These are phyloP conservation scores for Cystofilobasidium bisporidii DNA, from an alignment of 768 basidiomycete species.

Conservation along the genomic window DNA sequence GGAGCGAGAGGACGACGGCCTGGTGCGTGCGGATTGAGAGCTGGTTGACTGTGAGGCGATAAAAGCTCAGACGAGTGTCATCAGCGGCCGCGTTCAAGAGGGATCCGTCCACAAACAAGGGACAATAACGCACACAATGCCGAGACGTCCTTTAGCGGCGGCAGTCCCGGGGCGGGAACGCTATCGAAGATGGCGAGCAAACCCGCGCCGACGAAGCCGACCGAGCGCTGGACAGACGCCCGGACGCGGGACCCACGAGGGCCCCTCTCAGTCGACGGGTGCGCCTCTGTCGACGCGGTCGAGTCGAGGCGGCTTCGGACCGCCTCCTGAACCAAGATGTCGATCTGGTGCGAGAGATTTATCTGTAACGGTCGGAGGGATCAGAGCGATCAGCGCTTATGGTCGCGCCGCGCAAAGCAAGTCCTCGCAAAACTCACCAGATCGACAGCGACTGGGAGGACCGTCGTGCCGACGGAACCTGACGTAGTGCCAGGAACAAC, in stretches of 20 bases:
- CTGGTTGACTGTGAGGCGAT: not conserved
- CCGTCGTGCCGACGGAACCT: conserved; percentile 10
- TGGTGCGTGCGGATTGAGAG: not conserved
- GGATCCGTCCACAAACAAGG: conserved; percentile 29
- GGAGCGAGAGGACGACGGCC: not conserved
- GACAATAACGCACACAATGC: conserved; percentile 25
- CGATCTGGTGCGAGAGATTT: not conserved
- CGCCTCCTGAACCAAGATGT: not conserved
- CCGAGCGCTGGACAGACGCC: not conserved
- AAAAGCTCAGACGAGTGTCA: not conserved
- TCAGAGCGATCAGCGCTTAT: not conserved
- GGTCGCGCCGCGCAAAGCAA: not conserved
- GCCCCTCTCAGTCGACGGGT: too few species aligned
- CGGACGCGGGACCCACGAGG: too few species aligned
- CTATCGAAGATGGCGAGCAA: not conserved
- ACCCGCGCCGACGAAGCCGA: not conserved
- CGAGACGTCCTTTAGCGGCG: not conserved
- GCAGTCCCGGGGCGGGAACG: not conserved
- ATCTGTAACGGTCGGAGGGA: not conserved
- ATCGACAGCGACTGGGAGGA: not conserved
- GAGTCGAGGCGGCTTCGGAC: not conserved
- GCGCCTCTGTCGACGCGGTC: too few species aligned
- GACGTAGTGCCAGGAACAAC: too few species aligned
- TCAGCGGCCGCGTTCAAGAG: too few species aligned
- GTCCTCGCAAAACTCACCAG: not conserved